Evolutionary conservation across 23 red algal genomes (phyloP), one percentile per base, ranked within the genome.

Genomic region (Agarophyton chilense): DNA sequence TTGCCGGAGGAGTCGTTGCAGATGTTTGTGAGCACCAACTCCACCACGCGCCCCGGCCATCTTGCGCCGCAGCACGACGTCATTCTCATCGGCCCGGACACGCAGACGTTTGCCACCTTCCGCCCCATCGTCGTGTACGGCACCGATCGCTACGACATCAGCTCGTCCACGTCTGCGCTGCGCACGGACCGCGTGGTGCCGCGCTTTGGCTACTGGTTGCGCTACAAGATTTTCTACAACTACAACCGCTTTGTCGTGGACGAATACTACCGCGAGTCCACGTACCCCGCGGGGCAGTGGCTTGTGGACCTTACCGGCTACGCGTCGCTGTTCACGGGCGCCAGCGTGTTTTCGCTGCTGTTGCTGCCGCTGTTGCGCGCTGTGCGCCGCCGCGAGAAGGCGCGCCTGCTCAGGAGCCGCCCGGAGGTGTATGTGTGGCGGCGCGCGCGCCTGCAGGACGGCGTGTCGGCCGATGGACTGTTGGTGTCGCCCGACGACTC

Each of bases 91-190:
- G 76, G 76, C 14, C 42, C 76, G 7, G 47, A 53, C 52, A 80
- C 76, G 18, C 76, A 80, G 52, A 80, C 76, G 52, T 80, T 80
- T 54, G 76, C 76, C n/a, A 80, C 76, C n/a, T 80, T 80, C 52
- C 76, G 76, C 10, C 41, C 47, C 52, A 43, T 80, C 24, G 52
- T 80, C 9, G 76, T 80, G 76, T 80, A 56, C 34, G 76, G 76
- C n/a, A 46, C n/a, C 8, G 76, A 80, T 16, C 76, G 76, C 8
- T 80, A 80, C 34, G 76, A 80, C 66, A 73, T 87, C 63, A 73
- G 47, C 58, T 46, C 33, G 33, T 74, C 64, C n/a, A 74, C 64
- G 41, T 71, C 82, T 4, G 44, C 31, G 24, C 45, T 87, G 42
- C 41, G 35, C 32, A 39, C 31, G 1, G 66, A 58, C 2, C 66